These are phyloP conservation scores for Buddleja alternifolia DNA, from an alignment of 257 asterid species.

Conservation along the genomic window DNA sequence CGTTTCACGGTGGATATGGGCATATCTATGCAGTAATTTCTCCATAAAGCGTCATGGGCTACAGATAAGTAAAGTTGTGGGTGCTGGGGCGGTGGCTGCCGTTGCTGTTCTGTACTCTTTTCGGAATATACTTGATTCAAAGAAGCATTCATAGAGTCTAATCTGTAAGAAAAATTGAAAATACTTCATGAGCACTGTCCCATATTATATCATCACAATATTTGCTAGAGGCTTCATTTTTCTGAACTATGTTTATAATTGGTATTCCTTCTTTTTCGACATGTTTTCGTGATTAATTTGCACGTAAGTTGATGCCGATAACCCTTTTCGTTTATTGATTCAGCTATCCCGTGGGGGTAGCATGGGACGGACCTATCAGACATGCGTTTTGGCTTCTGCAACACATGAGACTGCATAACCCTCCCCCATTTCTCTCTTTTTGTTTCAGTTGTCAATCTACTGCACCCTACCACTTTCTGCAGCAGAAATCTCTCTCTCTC, in stretches of 20 bases:
- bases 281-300: neutral
- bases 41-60: constrained; percentile 32
- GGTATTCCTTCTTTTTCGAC: neutral
- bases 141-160: constrained; percentile 5
- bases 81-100: constrained; percentile 57
- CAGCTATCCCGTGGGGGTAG: neutral
- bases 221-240: neutral
- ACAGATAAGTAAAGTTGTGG: constrained; percentile 39
- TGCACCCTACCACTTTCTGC: constrained; percentile 15
- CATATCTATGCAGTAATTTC: constrained; percentile 39
- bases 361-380: neutral
- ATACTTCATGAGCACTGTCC: neutral
- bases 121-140: constrained; percentile 25
- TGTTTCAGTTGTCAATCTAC: neutral
- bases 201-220: constrained; percentile 23
- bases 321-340: neutral
- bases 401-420: constrained; percentile 31
- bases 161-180: neutral
- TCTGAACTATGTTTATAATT: neutral
- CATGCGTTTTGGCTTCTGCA: constrained; percentile 22
- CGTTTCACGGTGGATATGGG: constrained; percentile 58
- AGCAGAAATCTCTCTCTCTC: neutral
- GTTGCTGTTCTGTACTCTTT: constrained; percentile 51
- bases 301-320: neutral
- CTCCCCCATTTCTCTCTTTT: constrained; percentile 29